A percentile compares a stretch with the other conserved stretches of the same genome.
Conservation (phyloP, 1,284 basidiomycete species). For the Microbotryum silenes-acaulis region DNA sequence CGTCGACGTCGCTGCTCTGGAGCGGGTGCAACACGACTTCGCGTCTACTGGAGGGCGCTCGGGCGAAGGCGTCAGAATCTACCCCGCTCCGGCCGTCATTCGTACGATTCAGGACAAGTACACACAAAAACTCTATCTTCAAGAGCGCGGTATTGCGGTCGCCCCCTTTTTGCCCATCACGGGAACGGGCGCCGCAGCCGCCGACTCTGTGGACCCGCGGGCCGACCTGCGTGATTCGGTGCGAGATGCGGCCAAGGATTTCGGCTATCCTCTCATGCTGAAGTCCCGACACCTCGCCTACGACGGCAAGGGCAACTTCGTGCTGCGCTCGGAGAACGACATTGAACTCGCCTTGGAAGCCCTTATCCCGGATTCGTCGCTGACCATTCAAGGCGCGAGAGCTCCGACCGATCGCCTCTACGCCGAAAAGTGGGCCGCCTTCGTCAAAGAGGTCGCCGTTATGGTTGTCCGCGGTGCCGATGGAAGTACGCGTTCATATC, state of each 20-base stretch:
- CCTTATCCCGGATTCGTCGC: conserved; percentile 31
- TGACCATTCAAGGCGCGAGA: neutral
- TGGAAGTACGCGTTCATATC: conserved; percentile 76
- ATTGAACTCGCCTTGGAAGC: conserved; percentile 55
- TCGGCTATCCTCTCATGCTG: conserved; percentile 90
- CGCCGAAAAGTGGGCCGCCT: conserved; percentile 89
- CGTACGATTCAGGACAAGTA: conserved; percentile 92
- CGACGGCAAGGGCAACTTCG: conserved; percentile 90
- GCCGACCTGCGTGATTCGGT: conserved; percentile 51
- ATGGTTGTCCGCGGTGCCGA: conserved; percentile 82
- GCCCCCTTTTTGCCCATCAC: conserved; percentile 53
- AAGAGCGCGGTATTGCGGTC: conserved; percentile 55
- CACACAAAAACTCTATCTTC: conserved; percentile 74
- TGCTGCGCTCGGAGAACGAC: conserved; percentile 55
- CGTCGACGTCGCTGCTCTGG: conserved; percentile 72
- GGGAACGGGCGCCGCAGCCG: conserved; percentile 13
- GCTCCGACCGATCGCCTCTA: conserved; percentile 56
- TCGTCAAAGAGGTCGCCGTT: conserved; percentile 84
- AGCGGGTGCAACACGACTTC: conserved; percentile 52
- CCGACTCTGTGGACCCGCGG: conserved; percentile 33
- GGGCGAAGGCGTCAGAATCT: conserved; percentile 53
- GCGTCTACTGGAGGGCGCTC: conserved; percentile 35
- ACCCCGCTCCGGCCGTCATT: conserved; percentile 79
- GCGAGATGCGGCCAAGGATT: conserved; percentile 47
- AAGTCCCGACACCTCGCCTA: conserved; percentile 93